Base-by-base conservation (phyloP, 2,329 filamentous ascomycete species). In the Epichloe amarillans region DNA sequence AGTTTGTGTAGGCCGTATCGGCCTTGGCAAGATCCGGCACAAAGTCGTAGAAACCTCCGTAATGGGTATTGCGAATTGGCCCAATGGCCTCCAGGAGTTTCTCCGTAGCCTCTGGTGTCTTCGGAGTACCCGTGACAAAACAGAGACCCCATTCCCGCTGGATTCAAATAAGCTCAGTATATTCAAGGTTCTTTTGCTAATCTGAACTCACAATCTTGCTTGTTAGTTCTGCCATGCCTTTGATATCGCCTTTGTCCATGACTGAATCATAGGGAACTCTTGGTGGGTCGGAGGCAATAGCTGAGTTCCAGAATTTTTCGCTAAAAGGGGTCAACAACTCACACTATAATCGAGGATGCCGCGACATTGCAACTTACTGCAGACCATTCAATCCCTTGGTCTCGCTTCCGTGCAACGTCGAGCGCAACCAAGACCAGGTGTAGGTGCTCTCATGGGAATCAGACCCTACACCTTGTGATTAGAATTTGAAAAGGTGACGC, bases 1-100 rank as follows among this genome's bases (percentile, higher is more conserved):
- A 75, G 59, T 85, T 88, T 2, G 91, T 96, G 69, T 97, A 98
- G 3, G 89, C 89, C 2, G 87, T 94, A 61, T 95, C 89, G 56
- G 90, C 90, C 62, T 84, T 84, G 30, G 88, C 84, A 23, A 96
- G 77, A 65, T 96, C 86, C 5, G 90, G 85, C 1, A 87, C 86
- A 66, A 97, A 97, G 67, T 96, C 91, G 60, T 78, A 79, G 62
- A 77, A 76, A 53, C 69, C 80, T 71, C 88, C 91, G 66, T 97
- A 98, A 64, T 97, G 93, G 0, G 93, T 98, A 54, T 84, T 75
- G 17, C 90, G 80, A 59, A 97, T 90, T 56, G 91, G 91, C 0
- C 88, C 80, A 55, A 98, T 94, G 50, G 82, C 80, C 61, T 87
- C 77, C 2, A 97, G 72, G 1, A 96, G 73, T n/a, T 71, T 64